Evolutionary conservation across 2,329 filamentous ascomycete species (phyloP).

Genomic region (Pseudogymnoascus sp.): DNA sequence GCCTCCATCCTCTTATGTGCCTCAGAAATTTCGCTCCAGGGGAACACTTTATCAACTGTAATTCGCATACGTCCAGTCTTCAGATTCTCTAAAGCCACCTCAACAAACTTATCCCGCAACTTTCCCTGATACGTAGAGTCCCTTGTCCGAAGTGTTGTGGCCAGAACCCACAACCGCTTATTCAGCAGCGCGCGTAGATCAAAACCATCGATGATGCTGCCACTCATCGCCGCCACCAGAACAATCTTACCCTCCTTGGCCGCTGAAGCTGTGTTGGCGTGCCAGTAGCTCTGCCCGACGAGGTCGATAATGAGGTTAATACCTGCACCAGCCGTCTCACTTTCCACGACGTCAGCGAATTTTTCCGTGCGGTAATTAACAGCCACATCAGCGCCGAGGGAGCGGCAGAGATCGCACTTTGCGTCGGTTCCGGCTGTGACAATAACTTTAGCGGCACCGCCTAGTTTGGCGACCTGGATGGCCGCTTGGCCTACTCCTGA

Average conservation of each 20-base stretch:
- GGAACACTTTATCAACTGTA: slow-evolving; percentile 71
- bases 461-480: slow-evolving; percentile 66
- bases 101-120: slow-evolving; percentile 61
- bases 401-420: slow-evolving; percentile 60
- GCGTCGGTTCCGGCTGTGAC: slow-evolving; percentile 73
- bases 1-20: slow-evolving; percentile 66
- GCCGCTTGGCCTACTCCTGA: slow-evolving; percentile 79
- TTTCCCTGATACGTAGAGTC: slow-evolving; percentile 70
- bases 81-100: slow-evolving; percentile 69
- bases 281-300: slow-evolving; percentile 71
- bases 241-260: slow-evolving; percentile 73
- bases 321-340: slow-evolving; percentile 64
- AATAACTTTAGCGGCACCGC: slow-evolving; percentile 63
- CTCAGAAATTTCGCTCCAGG: slow-evolving; percentile 66
- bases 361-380: slow-evolving; percentile 17
- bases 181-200: slow-evolving; percentile 64
- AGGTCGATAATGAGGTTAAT: slow-evolving; percentile 86
- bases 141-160: slow-evolving; percentile 72
- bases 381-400: slow-evolving; percentile 13
- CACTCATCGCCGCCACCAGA: slow-evolving; percentile 65
- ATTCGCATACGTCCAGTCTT: slow-evolving; percentile 66
- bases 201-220: slow-evolving; percentile 55
- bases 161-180: slow-evolving; percentile 74
- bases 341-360: slow-evolving; percentile 38
- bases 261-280: slow-evolving; percentile 66